Evolutionary conservation across 208 protist genomes (phyloP), one percentile per base, ranked within the genome.

Genomic region (Angomonas desouzai): DNA sequence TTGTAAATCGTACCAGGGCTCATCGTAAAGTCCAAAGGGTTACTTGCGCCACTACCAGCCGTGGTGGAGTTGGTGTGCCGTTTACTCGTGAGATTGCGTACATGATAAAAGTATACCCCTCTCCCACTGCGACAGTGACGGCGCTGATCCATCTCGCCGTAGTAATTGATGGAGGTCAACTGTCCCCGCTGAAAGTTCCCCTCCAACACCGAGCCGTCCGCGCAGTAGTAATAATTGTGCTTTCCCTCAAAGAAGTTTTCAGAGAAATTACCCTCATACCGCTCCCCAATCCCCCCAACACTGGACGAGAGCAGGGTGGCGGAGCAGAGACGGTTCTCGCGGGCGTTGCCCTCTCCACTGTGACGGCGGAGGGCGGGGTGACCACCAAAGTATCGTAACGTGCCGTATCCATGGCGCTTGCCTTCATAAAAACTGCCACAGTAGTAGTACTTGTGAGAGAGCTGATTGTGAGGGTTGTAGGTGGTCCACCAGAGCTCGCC

Each of bases 401-500:
- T 61, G 10, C 89, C 89, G 49, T 70, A 82, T 23, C 89, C 89
- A 59, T 82, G 70, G 22, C 76, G 74, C 51, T 74, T 72, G 29
- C 86, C 89, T 22, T 77, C 55, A 23, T 68, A 53, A 69, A 92
- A 94, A 16, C 62, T 70, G 25, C 89, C 86, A 48, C 66, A 38
- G 59, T 92, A 93, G 70, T 87, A 91, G 16, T 62, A 67, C 34
- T 64, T 1, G n/a, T 64, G 16, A 9, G 3, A 34, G 16, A 1
- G 43, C 7, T 33, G 22, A 10, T 40, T 1, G 2, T 28, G n/a
- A 27, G 36, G 47, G 13, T 64, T 43, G 48, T 22, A 16, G 40
- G 70, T 65, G 9, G 84, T 80, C 77, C 76, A 91, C 90, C 90
- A 96, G 20, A 93, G 43, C 57, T 85, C 81, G 2, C 90, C 90